phyloP scores from a whole-genome alignment of 805 yeast species.

The Kazachstania psychrophila region DNA sequence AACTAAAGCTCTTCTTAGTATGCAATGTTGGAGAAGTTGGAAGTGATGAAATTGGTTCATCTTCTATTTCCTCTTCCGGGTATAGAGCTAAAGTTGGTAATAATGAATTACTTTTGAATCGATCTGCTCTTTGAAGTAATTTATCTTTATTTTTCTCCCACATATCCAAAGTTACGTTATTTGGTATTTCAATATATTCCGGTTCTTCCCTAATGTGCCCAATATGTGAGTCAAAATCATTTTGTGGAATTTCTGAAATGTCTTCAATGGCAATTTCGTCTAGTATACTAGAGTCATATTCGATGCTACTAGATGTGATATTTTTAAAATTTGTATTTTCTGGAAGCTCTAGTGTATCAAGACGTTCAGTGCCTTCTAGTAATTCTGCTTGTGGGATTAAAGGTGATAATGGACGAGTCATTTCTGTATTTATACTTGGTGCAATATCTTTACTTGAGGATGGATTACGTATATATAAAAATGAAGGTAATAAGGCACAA shows the following conservation, averaged over 20 bases:
- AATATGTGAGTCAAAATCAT: slow-evolving; percentile 4
- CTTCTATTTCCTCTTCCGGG: not conserved
- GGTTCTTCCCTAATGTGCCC: not conserved
- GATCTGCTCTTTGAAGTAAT: slow-evolving; percentile 11
- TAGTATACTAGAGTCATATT: slow-evolving; percentile 2
- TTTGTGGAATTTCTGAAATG: slow-evolving; percentile 15
- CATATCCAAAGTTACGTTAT: slow-evolving; percentile 15
- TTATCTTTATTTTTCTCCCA: slow-evolving; percentile 19
- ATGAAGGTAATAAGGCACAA: slow-evolving; percentile 27
- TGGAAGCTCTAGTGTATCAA: not conserved
- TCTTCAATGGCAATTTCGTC: slow-evolving; percentile 15
- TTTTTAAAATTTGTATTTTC: not conserved
- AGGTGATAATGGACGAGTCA: slow-evolving; percentile 5
- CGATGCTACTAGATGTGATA: not conserved
- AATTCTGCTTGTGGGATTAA: slow-evolving; percentile 5
- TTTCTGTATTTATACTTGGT: not conserved
- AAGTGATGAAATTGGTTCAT: not conserved
- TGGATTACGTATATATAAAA: slow-evolving; percentile 4
- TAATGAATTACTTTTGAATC: slow-evolving; percentile 9
- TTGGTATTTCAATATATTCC: slow-evolving; percentile 10
- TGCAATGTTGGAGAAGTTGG: slow-evolving; percentile 3
- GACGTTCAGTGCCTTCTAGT: not conserved
- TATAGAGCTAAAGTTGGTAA: slow-evolving; percentile 11
- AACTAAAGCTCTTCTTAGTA: slow-evolving; percentile 13
- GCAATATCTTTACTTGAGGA: not conserved